Conservation (phyloP, 345 rosid genomes). For the Pistacia integerrima region DNA sequence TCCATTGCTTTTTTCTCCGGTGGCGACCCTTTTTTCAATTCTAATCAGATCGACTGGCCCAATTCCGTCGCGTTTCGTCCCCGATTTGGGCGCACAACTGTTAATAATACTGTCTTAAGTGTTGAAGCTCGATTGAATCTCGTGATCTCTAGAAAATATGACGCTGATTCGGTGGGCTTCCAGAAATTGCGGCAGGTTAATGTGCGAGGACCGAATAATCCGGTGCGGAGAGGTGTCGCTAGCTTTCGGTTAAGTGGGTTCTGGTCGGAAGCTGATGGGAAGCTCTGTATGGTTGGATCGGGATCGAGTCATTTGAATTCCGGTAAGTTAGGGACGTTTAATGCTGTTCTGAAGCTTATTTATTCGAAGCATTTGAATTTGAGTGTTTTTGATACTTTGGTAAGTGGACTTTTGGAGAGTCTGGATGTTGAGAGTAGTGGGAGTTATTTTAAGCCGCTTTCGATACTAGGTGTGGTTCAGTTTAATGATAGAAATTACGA, state of each 20-base stretch:
- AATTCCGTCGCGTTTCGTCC: conserved; percentile 38
- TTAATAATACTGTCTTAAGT: conserved; percentile 32
- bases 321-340: conserved; percentile 32
- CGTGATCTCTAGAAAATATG: conserved; percentile 19
- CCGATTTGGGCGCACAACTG: conserved; percentile 13
- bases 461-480: conserved; percentile 54
- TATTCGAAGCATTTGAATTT: conserved; percentile 43
- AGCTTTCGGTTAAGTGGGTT: conserved; percentile 60
- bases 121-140: conserved; percentile 43
- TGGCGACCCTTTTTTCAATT: conserved; percentile 43
- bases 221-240: conserved; percentile 27
- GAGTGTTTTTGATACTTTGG: conserved; percentile 56
- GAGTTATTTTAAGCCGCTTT: conserved; percentile 53
- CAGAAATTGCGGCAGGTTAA: conserved; percentile 41
- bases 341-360: conserved; percentile 63
- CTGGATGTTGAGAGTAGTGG: conserved; percentile 28
- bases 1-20: conserved; percentile 50
- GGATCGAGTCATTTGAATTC: conserved; percentile 27
- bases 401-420: conserved; percentile 64
- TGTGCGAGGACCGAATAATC: conserved; percentile 56
- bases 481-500: conserved; percentile 43
- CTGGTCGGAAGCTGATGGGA: conserved; percentile 72
- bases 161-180: background rate
- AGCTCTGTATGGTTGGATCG: conserved; percentile 90
- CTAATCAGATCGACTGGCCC: conserved; percentile 8